A percentile compares a stretch with the other conserved stretches of the same genome.
Evolutionary conservation across 1,284 basidiomycete genomes (phyloP).

Genomic region (Sutorius eximius): DNA sequence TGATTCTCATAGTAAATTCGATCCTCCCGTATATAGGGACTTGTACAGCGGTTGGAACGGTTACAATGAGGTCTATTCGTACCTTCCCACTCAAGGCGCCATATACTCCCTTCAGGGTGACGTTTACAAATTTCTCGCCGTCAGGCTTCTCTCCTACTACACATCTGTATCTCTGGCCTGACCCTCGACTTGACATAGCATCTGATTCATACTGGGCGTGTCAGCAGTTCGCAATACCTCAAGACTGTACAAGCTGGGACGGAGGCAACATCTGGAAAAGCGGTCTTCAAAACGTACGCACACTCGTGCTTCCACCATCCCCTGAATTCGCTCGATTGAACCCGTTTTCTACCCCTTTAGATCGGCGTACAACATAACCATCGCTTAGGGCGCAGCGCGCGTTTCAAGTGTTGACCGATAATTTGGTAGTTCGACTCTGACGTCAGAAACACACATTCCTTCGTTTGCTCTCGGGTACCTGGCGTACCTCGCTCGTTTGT

Average conservation of each 20-base stretch:
- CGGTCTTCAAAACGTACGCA: conserved; percentile 42
- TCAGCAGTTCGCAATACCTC: conserved; percentile 46
- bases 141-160: conserved; percentile 22
- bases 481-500: not conserved
- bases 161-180: not conserved
- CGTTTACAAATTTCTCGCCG: conserved; percentile 54
- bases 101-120: conserved; percentile 57
- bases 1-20: not conserved
- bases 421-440: not conserved
- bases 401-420: not conserved
- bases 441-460: not conserved
- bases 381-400: conserved; percentile 31
- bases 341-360: conserved; percentile 23
- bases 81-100: conserved; percentile 49
- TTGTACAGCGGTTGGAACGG: conserved; percentile 60
- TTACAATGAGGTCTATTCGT: conserved; percentile 62
- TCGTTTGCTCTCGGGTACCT: not conserved
- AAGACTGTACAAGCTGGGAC: conserved; percentile 45
- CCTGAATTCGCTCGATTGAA: not conserved
- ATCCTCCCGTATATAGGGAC: conserved; percentile 40
- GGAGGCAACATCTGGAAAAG: conserved; percentile 43
- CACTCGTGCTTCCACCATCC: conserved; percentile 4
- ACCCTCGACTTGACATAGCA: conserved; percentile 40
- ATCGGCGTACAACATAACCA: conserved; percentile 42
- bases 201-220: conserved; percentile 45